phyloP scores from a whole-genome alignment of 805 yeast genomes.

The Candida xyloterini region DNA sequence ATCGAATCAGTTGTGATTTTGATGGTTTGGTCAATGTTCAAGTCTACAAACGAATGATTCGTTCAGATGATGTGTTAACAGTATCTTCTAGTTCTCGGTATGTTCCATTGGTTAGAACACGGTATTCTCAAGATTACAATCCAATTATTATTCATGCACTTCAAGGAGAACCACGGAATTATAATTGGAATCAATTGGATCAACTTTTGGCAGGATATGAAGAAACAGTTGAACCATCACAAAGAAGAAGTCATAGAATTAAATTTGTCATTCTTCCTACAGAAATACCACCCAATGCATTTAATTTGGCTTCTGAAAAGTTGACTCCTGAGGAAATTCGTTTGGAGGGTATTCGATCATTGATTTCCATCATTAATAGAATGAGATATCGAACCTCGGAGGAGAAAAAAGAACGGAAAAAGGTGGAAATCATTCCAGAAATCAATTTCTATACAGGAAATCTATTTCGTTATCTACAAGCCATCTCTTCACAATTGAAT shows the following conservation, averaged over 20 bases:
- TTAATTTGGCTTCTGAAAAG: slow-evolving; percentile 47
- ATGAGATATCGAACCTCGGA: slow-evolving; percentile 46
- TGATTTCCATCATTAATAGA: slow-evolving; percentile 61
- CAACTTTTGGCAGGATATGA: slow-evolving; percentile 90
- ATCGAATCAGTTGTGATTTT: slow-evolving; percentile 71
- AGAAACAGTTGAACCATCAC: slow-evolving; percentile 58
- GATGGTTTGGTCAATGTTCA: slow-evolving; percentile 77
- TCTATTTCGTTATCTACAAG: slow-evolving; percentile 60
- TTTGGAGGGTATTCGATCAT: slow-evolving; percentile 80
- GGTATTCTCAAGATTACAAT: slow-evolving; percentile 68
- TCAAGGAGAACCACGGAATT: slow-evolving; percentile 48
- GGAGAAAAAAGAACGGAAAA: slow-evolving; percentile 36
- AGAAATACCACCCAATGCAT: slow-evolving; percentile 57
- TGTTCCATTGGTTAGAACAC: slow-evolving; percentile 64
- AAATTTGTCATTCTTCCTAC: slow-evolving; percentile 85
- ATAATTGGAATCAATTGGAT: slow-evolving; percentile 91
- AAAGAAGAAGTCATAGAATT: slow-evolving; percentile 57
- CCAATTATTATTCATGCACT: slow-evolving; percentile 55
- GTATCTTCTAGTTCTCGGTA: slow-evolving; percentile 31
- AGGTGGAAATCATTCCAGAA: slow-evolving; percentile 62
- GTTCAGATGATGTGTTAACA: slow-evolving; percentile 31
- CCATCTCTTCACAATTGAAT: slow-evolving; percentile 23
- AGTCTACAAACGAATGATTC: slow-evolving; percentile 48
- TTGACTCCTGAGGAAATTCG: slow-evolving; percentile 82
- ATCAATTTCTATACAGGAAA: slow-evolving; percentile 86